Percentiles rank a stretch among this genome's conserved stretches.
phyloP scores from a whole-genome alignment of 1,284 basidiomycete species.

The Ceratobasidium sp. region DNA sequence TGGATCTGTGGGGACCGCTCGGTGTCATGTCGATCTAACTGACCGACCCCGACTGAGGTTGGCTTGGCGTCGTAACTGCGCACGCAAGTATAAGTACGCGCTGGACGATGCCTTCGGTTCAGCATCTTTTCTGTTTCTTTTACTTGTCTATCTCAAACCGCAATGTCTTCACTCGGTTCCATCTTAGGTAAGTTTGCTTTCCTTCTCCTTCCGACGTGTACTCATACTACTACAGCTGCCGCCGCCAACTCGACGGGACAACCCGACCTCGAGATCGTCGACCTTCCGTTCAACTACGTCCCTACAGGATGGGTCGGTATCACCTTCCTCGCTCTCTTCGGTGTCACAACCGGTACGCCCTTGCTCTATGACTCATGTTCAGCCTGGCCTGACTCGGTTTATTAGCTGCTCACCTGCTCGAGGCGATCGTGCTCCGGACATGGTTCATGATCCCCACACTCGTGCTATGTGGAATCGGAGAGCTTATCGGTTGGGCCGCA shows the following conservation, averaged over 20 bases:
- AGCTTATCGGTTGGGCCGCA: slow-evolving; percentile 61
- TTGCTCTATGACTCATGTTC: neutral
- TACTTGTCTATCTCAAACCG: neutral
- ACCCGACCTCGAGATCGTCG: no score
- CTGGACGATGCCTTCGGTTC: neutral
- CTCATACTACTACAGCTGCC: neutral
- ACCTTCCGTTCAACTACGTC: slow-evolving; percentile 55
- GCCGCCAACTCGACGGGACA: no score
- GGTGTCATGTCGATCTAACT: no score
- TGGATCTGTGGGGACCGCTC: neutral
- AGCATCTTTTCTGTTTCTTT: neutral
- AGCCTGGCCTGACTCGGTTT: neutral
- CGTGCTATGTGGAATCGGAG: no score
- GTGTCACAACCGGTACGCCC: slow-evolving; percentile 57
- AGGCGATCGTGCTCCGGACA: slow-evolving; percentile 62
- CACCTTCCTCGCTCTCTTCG: slow-evolving; percentile 61
- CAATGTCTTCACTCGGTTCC: neutral
- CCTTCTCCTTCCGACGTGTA: neutral
- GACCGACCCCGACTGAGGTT: neutral
- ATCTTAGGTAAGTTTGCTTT: neutral
- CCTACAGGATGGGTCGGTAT: slow-evolving; percentile 59
- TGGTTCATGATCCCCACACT: slow-evolving; percentile 71
- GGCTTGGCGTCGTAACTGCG: neutral
- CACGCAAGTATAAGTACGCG: neutral
- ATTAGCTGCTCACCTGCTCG: slow-evolving; percentile 62